Conservation (phyloP, 1,284 basidiomycete genomes). For the Cutaneotrichosporon sp. region DNA sequence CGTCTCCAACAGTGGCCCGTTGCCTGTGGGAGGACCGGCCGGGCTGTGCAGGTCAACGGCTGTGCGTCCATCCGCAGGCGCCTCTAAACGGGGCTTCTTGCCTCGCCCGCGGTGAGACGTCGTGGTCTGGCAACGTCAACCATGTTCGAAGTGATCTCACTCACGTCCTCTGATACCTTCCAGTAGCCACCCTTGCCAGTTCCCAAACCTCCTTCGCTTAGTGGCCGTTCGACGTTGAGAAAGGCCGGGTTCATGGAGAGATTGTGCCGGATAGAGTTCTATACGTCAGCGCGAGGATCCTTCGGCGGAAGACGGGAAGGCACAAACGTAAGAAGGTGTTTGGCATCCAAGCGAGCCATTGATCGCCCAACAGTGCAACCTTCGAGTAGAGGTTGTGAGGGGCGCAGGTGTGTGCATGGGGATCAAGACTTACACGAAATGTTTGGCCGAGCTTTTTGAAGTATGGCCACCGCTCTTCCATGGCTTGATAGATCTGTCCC, state of each 20-base stretch:
- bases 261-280: slow-evolving; percentile 80
- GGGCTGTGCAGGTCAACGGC: not conserved
- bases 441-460: slow-evolving; percentile 27
- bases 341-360: not conserved
- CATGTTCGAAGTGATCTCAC: slow-evolving; percentile 1
- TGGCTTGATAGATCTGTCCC: slow-evolving; percentile 36
- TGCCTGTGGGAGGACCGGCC: not conserved
- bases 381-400: not conserved
- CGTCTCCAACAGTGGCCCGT: not conserved
- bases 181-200: slow-evolving; percentile 43
- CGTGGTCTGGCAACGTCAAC: slow-evolving; percentile 13
- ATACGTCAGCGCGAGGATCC: slow-evolving; percentile 3
- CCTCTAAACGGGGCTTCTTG: slow-evolving; percentile 20
- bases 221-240: slow-evolving; percentile 54
- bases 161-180: slow-evolving; percentile 34
- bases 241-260: slow-evolving; percentile 79
- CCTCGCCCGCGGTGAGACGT: slow-evolving; percentile 21
- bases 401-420: not conserved
- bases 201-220: slow-evolving; percentile 29
- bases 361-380: not conserved
- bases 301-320: not conserved
- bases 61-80: not conserved
- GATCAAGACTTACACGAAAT: slow-evolving; percentile 29
- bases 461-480: slow-evolving; percentile 40
- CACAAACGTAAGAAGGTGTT: not conserved